These are phyloP conservation scores for Helicostylum pulchrum DNA, from an alignment of 192 early-diverging fungal genomes.

Conservation along the genomic window DNA sequence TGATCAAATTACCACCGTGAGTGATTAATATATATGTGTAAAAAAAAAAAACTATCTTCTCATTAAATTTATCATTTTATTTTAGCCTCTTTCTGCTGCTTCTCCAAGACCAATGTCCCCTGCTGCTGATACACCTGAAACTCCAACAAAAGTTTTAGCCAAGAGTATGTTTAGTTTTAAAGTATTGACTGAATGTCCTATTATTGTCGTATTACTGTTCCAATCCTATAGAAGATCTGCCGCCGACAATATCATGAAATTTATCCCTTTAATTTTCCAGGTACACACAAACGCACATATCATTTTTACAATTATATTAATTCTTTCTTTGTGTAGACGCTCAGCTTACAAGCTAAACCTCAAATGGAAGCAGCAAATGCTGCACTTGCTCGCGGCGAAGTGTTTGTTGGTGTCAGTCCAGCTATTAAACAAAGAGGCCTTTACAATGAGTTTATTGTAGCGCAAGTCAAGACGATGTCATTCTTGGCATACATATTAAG, in stretches of 20 bases:
- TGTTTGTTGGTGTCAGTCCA: constrained; percentile 79
- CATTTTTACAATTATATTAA: neutral
- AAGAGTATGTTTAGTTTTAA: constrained; percentile 89
- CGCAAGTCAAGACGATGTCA: constrained; percentile 98
- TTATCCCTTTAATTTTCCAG: constrained; percentile 86
- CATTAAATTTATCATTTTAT: neutral
- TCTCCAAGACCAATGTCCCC: constrained; percentile 79
- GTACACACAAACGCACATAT: constrained; percentile 40
- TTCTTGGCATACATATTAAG: constrained; percentile 95
- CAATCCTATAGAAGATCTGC: constrained; percentile 86
- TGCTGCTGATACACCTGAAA: constrained; percentile 57
- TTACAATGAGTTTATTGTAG: constrained; percentile 88
- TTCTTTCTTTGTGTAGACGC: constrained; percentile 35
- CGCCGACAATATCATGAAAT: constrained; percentile 75
- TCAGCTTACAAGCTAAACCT: constrained; percentile 52
- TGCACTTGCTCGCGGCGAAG: constrained; percentile 50
- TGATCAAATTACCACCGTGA: constrained; percentile 40
- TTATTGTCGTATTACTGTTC: constrained; percentile 94
- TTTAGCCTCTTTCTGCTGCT: constrained; percentile 26
- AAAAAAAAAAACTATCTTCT: neutral
- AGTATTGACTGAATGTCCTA: constrained; percentile 96
- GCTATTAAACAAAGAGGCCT: constrained; percentile 67
- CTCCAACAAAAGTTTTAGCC: constrained; percentile 59
- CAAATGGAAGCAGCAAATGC: constrained; percentile 52
- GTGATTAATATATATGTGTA: neutral